Evolutionary conservation across 1,139 yeast species (phyloP), one percentile per base, ranked within the genome.

Genomic region (Suhomyces bolitotheri): DNA sequence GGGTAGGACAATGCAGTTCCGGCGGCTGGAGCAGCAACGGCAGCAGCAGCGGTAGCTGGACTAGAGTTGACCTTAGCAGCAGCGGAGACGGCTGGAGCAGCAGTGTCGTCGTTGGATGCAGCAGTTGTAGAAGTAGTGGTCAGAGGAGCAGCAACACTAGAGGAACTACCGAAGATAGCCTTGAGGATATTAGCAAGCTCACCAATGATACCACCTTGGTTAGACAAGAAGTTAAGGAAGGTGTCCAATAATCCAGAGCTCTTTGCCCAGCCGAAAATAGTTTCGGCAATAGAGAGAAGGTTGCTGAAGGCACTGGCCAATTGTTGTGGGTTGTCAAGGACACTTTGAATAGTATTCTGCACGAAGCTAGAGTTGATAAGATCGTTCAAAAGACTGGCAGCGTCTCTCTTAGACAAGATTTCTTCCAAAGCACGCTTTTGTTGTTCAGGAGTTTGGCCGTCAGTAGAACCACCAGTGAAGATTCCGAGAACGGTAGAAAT

Each of bases 221-320:
- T 23, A 12, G 22, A 7, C 39, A 70, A 49, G 57, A 59, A 67
- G 27, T 43, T 34, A 37, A 69, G 50, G 41, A 60, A 65, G 14
- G 53, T 36, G 43, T 48, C 50, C 51, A 71, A 62, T 29, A 69
- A 39, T 41, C 76, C 76, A 16, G 62, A 54, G 14, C 47, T 36
- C 53, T 68, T 64, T 43, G 73, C 66, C 72, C 72, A 70, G 29
- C 31, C 26, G 56, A 54, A 66, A 30, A 66, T 42, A 35, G 67
- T 72, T 52, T 61, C 62, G 36, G 51, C 64, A 34, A 62, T 39
- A 36, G 63, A 65, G 41, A 60, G 40, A 43, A 73, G 73, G 34
- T 56, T 49, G 47, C 58, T 50, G 40, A 66, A 57, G 26, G 61
- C 70, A 27, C 62, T 48, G 34, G 64, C 50, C 49, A 68, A 48